These are phyloP conservation scores for Alternaria sp. DNA, from an alignment of 2,329 filamentous ascomycete species.

Conservation along the genomic window DNA sequence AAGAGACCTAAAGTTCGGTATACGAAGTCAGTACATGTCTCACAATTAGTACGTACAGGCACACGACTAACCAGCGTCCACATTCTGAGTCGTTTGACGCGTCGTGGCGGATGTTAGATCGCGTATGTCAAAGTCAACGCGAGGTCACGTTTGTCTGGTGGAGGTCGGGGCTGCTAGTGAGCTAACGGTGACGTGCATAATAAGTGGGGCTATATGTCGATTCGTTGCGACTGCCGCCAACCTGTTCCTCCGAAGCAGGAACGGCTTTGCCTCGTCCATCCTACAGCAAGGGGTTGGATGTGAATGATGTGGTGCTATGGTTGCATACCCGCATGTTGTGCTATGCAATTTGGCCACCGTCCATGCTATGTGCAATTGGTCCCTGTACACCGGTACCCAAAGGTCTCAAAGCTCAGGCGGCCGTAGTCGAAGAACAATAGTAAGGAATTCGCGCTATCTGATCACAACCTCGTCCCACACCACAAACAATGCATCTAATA, in stretches of 20 bases:
- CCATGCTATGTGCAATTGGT: slow-evolving; percentile 1
- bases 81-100: slow-evolving; percentile 27
- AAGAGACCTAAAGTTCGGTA: neutral
- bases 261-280: neutral
- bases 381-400: slow-evolving; percentile 3
- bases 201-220: slow-evolving; percentile 6
- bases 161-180: neutral
- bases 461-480: slow-evolving; percentile 15
- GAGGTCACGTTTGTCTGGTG: slow-evolving; percentile 23
- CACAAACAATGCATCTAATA: slow-evolving; percentile 19
- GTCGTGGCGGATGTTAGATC: slow-evolving; percentile 21
- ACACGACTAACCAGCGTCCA: slow-evolving; percentile 18
- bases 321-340: neutral
- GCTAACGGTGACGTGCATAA: slow-evolving; percentile 25
- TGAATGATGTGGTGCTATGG: neutral
- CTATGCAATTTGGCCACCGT: neutral
- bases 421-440: slow-evolving; percentile 44
- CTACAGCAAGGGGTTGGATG: neutral
- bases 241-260: neutral
- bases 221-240: neutral
- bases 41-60: no score
- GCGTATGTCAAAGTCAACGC: slow-evolving; percentile 16
- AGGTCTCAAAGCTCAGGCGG: slow-evolving; percentile 28
- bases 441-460: slow-evolving; percentile 35
- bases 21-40: no score